Percentiles rank a stretch among this genome's conserved stretches.
phyloP scores from a whole-genome alignment of 345 rosid genomes.

The Gossypium thurberi region DNA sequence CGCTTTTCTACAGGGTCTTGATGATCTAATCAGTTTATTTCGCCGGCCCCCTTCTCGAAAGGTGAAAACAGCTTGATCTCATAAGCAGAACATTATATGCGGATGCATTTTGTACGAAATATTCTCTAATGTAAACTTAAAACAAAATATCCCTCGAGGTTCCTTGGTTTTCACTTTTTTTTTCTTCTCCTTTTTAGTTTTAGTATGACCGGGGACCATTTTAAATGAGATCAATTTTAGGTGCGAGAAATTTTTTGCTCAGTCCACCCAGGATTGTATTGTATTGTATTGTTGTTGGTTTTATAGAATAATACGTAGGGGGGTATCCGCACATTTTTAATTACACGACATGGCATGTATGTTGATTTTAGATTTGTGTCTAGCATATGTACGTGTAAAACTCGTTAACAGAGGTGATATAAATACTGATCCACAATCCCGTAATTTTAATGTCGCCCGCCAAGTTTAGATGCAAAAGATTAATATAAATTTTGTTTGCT shows the following conservation, averaged over 20 bases:
- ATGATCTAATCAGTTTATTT: slow-evolving; percentile 87
- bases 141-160: slow-evolving; percentile 6
- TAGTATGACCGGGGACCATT: slow-evolving; percentile 2
- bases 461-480: too few relatives aligned
- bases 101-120: not conserved
- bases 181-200: slow-evolving; percentile 1
- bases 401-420: too few relatives aligned
- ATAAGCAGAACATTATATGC: not conserved
- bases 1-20: slow-evolving; percentile 64
- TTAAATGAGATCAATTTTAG: slow-evolving; percentile 16
- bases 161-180: not conserved
- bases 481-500: too few relatives aligned
- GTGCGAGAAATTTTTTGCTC: slow-evolving; percentile 16
- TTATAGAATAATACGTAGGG: not conserved
- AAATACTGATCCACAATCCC: too few relatives aligned
- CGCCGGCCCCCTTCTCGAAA: slow-evolving; percentile 91
- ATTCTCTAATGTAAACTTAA: slow-evolving; percentile 16
- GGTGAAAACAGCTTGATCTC: slow-evolving; percentile 58
- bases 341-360: not conserved
- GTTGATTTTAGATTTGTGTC: not conserved
- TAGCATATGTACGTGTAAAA: not conserved
- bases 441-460: too few relatives aligned
- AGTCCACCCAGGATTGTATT: not conserved
- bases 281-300: not conserved
- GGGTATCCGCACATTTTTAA: not conserved